phyloP scores from a whole-genome alignment of 768 basidiomycete species.

The Trametes maxima region DNA sequence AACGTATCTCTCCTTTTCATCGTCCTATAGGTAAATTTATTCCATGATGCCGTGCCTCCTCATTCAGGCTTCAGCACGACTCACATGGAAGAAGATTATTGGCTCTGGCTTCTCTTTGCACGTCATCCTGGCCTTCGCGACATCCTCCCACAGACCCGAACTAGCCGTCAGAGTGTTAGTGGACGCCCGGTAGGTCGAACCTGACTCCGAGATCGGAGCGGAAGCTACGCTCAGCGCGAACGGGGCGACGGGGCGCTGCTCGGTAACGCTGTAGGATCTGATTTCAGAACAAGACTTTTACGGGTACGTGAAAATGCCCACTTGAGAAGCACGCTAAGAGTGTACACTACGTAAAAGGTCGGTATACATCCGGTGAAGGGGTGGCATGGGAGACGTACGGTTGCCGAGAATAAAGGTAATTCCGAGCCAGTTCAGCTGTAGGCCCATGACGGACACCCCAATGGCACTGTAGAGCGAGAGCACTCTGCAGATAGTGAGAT shows the following conservation, averaged over 20 bases:
- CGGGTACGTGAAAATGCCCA: neutral
- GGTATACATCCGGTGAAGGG: neutral
- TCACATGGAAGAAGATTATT: neutral
- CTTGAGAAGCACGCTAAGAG: conserved; percentile 18
- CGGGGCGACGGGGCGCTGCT: neutral
- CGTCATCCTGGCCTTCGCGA: conserved; percentile 3
- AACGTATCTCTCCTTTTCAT: neutral
- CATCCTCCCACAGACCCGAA: conserved; percentile 1
- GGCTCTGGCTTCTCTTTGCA: neutral
- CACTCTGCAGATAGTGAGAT: neutral
- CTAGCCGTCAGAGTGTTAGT: conserved; percentile 11
- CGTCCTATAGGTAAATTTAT: neutral
- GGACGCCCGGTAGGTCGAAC: conserved; percentile 7
- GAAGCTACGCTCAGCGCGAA: neutral
- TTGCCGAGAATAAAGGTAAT: conserved; percentile 15
- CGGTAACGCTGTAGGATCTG: neutral
- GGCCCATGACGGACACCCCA: neutral
- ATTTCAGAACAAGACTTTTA: neutral
- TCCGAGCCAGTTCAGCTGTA: conserved; percentile 8
- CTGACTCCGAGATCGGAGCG: neutral
- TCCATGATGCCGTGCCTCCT: too few relatives aligned
- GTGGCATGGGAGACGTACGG: neutral
- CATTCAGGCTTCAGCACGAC: neutral
- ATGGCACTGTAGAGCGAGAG: conserved; percentile 9
- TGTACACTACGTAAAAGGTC: conserved; percentile 11